Base-by-base conservation (phyloP, 768 basidiomycete species). In the Lactarius pseudohatsudake region DNA sequence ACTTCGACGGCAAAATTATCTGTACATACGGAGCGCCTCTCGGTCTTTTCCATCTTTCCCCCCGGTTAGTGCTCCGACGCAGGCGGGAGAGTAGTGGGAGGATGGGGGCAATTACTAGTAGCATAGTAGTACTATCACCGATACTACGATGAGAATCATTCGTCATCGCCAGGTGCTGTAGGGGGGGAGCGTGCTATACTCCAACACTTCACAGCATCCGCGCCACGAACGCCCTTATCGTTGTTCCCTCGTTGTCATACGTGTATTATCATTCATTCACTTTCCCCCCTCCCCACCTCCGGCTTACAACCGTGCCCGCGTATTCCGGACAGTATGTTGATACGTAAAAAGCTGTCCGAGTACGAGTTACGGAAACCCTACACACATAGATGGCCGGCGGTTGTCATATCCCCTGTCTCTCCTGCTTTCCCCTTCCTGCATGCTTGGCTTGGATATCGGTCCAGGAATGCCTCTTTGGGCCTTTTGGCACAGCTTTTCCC, bases 1-100 rank as follows among this genome's bases (percentile, higher is more conserved):
- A 54, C 38, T 15, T 32, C 60, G 32, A 61, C 20, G 61, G 53
- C 66, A 67, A 67, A 64, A 67, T 67, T 67, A 67, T 53, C 59
- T 67, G 66, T 67, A 67, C 53, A 63, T 67, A 67, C 62, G 47
- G 4, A 60, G 26, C 50, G 56, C 41, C 30, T 36, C 28, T 6
- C 13, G 34, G 3, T 22, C 3, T 18, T 53, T 57, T 20, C 57
- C 36, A 41, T 65, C 54, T 22, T 20, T 15, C 13, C 10, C 26
- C 20, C 1, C 4, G 4, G 50, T 26, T 10, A 15, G 28, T 9
- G 30, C 30, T 28, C 28, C 8, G 54, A 20, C 28, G 30, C 26
- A 16, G 22, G 7, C 30, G 30, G 20, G 45, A 36, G 41, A 47
- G 41, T 38, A 20, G 56, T 18, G 38, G 26, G 50, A 34, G 38